Evolutionary conservation across 2,329 filamentous ascomycete species (phyloP).

Genomic region (Colletotrichum spinosum): DNA sequence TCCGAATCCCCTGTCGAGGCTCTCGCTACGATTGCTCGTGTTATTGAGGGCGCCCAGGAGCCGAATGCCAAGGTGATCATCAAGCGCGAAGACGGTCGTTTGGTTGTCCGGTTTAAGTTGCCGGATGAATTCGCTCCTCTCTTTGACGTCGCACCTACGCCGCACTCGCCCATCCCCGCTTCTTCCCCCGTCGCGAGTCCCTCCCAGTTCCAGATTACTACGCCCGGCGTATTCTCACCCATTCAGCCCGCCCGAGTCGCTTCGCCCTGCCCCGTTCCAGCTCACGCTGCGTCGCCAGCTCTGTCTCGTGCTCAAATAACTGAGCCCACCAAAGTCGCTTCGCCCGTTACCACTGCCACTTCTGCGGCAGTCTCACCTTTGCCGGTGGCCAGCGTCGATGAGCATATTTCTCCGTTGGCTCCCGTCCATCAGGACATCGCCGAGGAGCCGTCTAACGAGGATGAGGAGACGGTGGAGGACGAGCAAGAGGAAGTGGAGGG

Average conservation of each 20-base stretch:
- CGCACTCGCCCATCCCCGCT: neutral
- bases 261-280: too few relatives aligned
- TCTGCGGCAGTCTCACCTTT: neutral
- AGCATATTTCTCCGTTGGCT: neutral
- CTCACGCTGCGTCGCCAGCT: too few relatives aligned
- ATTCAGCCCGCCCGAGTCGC: too few relatives aligned
- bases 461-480: neutral
- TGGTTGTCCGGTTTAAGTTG: constrained; percentile 37
- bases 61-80: constrained; percentile 19
- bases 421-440: neutral
- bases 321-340: too few relatives aligned
- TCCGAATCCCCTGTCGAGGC: constrained; percentile 17
- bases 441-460: neutral
- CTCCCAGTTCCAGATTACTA: too few relatives aligned
- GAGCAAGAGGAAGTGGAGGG: neutral
- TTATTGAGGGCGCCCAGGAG: constrained; percentile 19
- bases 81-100: constrained; percentile 12
- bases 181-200: neutral
- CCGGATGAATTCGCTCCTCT: constrained; percentile 16
- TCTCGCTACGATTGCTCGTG: constrained; percentile 16
- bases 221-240: too few relatives aligned
- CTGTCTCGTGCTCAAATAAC: too few relatives aligned
- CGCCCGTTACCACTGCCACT: neutral
- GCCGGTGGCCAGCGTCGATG: neutral
- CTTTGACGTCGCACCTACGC: neutral